Base-by-base conservation (phyloP, 2,329 filamentous ascomycete species). In the Colletotrichum trifolii region DNA sequence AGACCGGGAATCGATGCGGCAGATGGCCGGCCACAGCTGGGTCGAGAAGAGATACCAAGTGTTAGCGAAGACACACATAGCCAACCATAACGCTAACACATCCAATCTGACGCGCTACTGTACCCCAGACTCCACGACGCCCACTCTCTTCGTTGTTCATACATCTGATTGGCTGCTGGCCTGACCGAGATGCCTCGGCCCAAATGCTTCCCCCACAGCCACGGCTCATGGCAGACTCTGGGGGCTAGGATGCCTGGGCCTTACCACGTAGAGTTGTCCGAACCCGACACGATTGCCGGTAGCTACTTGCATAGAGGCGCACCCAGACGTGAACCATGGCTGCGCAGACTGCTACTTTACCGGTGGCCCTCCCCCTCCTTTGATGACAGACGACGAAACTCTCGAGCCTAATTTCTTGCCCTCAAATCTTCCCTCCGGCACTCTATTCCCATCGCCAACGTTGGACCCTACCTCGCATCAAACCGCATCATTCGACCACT, bases 171-270 rank as follows among this genome's bases (percentile, higher is more conserved):
- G 59, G 64, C 54, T 45, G 43, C 8, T 35, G 45, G 48, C 12
- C 42, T 64, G 64, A 42, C 54, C 64, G 60, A 64, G 60, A 59
- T 66, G 64, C 64, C 64, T 64, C 64, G 64, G 64, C 38, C 64
- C 64, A 59, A 54, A 60, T 54, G 54, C 38, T n/a, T 40, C 25
- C 57, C 54, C 60, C 60, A 64, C 64, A 64, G 49, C 60, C 54
- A 49, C 64, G 46, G 43, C 42, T 43, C 42, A 43, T 8, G 8
- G 12, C 42, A 15, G 15, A 7, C 42, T 13, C 9, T 43, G 42
- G 12, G 8, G 43, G 43, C 17, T 17, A 10, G 43, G 43, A n/a
- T 17, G 17, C 13, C 42, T 46, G 55, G 45, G 55, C 13, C 38
- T 58, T 52, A 53, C 56, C 36, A 10, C 52, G 40, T 33, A 38